Evolutionary conservation across 2,329 filamentous ascomycete genomes (phyloP).

Genomic region (Aspergillus viridinutans): DNA sequence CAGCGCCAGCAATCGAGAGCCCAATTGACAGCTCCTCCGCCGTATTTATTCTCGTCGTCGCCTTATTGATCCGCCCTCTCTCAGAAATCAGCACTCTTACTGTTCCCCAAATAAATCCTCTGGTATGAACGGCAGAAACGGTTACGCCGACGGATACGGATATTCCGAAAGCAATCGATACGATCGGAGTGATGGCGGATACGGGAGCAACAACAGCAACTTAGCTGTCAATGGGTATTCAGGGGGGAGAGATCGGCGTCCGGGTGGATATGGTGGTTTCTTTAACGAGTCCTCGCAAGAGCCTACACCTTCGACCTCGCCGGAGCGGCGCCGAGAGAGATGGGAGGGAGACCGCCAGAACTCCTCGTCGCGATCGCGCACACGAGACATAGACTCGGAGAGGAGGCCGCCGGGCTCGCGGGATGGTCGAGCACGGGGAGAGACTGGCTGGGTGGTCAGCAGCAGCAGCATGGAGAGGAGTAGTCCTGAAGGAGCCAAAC

Average conservation of each 20-base stretch:
- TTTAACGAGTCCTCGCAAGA: conserved; percentile 29
- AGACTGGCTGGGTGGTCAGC: conserved; percentile 17
- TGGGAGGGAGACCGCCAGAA: conserved; percentile 27
- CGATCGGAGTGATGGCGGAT: conserved; percentile 31
- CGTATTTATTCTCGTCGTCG: conserved; percentile 12
- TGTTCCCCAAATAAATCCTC: conserved; percentile 5
- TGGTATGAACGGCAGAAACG: conserved; percentile 35
- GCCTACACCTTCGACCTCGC: conserved; percentile 25
- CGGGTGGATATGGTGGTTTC: conserved; percentile 45
- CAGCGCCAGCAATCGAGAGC: conserved; percentile 14
- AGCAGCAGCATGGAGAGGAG: conserved; percentile 19
- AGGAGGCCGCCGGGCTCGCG: conserved; percentile 22
- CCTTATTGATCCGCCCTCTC: conserved; percentile 5
- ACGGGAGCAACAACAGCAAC: conserved; percentile 26
- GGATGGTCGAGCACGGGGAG: conserved; percentile 23
- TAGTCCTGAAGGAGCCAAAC: conserved; percentile 12
- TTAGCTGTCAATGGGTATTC: conserved; percentile 32
- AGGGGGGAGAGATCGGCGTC: conserved; percentile 31
- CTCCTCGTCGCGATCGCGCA: conserved; percentile 32
- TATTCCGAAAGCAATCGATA: conserved; percentile 33
- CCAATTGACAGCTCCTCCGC: not conserved
- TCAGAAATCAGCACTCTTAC: conserved; percentile 2
- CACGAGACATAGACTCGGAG: conserved; percentile 27
- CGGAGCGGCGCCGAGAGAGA: conserved; percentile 31
- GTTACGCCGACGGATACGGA: conserved; percentile 37